Evolutionary conservation across 2,329 filamentous ascomycete species (phyloP).

Genomic region (Cryphonectria carpinicola): DNA sequence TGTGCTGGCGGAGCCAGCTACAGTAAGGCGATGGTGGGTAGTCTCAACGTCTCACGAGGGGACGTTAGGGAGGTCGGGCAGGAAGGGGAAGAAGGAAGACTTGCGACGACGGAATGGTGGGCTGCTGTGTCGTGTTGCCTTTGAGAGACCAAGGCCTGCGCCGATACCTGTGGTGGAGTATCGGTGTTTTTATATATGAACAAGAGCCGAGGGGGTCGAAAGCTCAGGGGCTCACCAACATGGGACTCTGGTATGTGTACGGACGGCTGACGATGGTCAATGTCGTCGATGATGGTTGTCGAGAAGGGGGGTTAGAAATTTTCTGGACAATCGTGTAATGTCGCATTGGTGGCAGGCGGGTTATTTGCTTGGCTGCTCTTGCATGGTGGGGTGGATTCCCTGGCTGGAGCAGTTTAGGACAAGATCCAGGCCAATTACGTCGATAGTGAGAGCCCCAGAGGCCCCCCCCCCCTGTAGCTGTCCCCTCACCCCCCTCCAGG

Average conservation of each 20-base stretch:
- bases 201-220: neutral
- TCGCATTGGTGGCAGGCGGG: neutral
- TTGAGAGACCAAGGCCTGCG: constrained; percentile 59
- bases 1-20: constrained; percentile 90
- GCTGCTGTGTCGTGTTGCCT: constrained; percentile 60
- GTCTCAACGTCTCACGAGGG: constrained; percentile 65
- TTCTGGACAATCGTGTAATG: neutral
- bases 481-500: neutral
- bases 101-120: constrained; percentile 87
- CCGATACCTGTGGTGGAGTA: constrained; percentile 84
- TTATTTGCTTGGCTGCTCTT: neutral
- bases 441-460: neutral
- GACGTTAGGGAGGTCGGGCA: constrained; percentile 90
- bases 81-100: constrained; percentile 81
- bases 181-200: constrained; percentile 61
- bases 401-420: neutral
- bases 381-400: neutral
- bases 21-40: constrained; percentile 52
- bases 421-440: constrained; percentile 11
- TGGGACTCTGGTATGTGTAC: neutral
- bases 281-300: neutral
- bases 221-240: constrained; percentile 5
- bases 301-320: neutral
- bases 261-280: neutral
- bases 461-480: no score